Evolutionary conservation across 1,139 yeast species (phyloP), one percentile per base, ranked within the genome.

Genomic region (Yamadazyma atmosphaerica): DNA sequence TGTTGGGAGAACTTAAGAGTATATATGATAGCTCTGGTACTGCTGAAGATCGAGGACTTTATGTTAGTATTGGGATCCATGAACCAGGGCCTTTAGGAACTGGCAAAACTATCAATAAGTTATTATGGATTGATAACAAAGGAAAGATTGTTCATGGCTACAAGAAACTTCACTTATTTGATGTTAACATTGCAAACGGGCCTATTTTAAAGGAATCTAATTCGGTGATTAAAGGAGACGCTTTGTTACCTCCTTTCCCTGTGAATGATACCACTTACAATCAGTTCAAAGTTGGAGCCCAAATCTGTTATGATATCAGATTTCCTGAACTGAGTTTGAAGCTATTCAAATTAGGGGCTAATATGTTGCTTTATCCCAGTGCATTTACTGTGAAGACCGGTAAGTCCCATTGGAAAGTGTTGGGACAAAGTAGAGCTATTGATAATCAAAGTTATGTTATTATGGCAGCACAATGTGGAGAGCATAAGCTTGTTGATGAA

Each of bases 341-440:
- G 32, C 65, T 87, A 32, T 69, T 96, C 30, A 57, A 77, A 16
- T 53, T 68, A 32, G 97, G 97, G 1, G 96, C 97, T 0, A 76
- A 88, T 41, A 64, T 92, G 22, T 53, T 92, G 21, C 76, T 90
- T 1, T 92, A 69, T 51, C 98, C 98, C 0, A 83, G 95, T 28
- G 98, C 98, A 0, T 92, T 94, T 65, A 90, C 98, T 0, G 78
- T 86, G 53, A 79, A 83, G 51, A 92, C 98, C 0, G 98, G 98
- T 1, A 79, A 78, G 41, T 92, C 92, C 0, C 98, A 92, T 54
- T 92, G 98, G 96, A 81, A 82, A 43, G 61, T 75, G 1, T 65
- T 92, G 40, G 96, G 89, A 2, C 71, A 80, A 29, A 83, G 95
- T 0, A 68, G 97, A 34, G 98, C 98, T 2, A 74, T 92, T 18